Evolutionary conservation across 73 alveolate genomes (phyloP), one percentile per base, ranked within the genome.

Genomic region (Breviolum minutum): DNA sequence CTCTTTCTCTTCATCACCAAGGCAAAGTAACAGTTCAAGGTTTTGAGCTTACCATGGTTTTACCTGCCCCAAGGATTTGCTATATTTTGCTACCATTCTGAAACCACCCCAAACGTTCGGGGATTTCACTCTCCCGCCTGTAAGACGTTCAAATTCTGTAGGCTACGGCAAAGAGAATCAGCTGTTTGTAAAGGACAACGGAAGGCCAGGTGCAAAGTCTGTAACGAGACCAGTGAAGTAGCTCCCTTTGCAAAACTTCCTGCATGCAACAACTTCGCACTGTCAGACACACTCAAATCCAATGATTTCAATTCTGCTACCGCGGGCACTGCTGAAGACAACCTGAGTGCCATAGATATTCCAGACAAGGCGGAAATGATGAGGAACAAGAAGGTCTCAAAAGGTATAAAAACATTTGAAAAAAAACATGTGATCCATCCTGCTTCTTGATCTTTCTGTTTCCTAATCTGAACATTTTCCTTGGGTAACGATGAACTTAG

Each of bases 251-350:
- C 32, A 80, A 80, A 11, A 16, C 10, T 10, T 17, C 88, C 88
- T 27, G 88, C 88, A 48, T n/a, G 48, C 68, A 17, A 17, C 88
- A 80, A 69, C 88, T 80, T 80, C 17, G 88, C 68, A 32, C 88
- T 80, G 68, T 80, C 88, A 8, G 68, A 13, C 88, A 80, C 88
- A 8, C 68, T 80, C 62, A 80, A 66, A 48, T 80, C 88, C 68
- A 80, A 80, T 29, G 62, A 16, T 48, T 80, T 80, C 88, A 80
- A 32, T 29, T 80, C 88, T 16, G 88, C 68, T 30, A 80, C 10
- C 6, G 88, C 88, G 27, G 88, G 88, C 16, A 80, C 88, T 40
- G 68, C 88, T 6, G 54, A 13, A 29, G 88, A 32, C 11, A 80
- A 66, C 88, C 88, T 80, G 19, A 27, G 81, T 71, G 26, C 40